These are phyloP conservation scores for Tuber magnatum DNA, from an alignment of 495 filamentous ascomycete species.

Conservation along the genomic window DNA sequence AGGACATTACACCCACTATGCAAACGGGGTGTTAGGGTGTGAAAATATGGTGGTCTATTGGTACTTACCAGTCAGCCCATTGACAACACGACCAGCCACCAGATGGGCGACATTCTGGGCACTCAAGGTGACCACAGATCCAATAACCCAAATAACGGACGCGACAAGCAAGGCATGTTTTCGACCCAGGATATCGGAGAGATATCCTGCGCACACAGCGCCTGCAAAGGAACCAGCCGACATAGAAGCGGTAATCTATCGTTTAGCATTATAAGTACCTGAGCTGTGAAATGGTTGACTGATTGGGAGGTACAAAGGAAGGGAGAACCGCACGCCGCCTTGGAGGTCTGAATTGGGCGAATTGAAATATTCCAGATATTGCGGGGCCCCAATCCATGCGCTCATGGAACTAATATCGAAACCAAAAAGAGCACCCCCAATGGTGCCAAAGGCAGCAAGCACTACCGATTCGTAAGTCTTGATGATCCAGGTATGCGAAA, in stretches of 20 bases:
- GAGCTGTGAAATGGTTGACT: neutral
- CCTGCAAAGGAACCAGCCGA: constrained; percentile 69
- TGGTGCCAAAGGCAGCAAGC: constrained; percentile 50
- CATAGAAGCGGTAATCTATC: constrained; percentile 59
- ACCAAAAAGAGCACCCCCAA: constrained; percentile 72
- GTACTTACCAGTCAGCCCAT: constrained; percentile 52
- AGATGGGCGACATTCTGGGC: constrained; percentile 69
- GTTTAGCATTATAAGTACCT: neutral
- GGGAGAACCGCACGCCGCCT: constrained; percentile 27
- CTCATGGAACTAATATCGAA: constrained; percentile 81
- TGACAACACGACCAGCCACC: constrained; percentile 66
- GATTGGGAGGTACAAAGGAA: neutral
- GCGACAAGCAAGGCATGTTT: constrained; percentile 48
- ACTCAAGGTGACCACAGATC: constrained; percentile 62
- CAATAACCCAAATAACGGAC: constrained; percentile 47
- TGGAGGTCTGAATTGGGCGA: constrained; percentile 41
- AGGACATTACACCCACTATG: constrained; percentile 65
- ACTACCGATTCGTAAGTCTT: constrained; percentile 37
- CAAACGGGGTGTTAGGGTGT: neutral
- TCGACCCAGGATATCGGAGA: constrained; percentile 62
- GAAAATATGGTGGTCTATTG: neutral
- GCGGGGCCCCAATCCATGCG: constrained; percentile 58
- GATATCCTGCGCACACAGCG: constrained; percentile 58
- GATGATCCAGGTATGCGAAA: neutral
- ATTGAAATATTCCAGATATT: constrained; percentile 63